phyloP scores from a whole-genome alignment of 1,284 basidiomycete genomes.

The Melampsora larici-populina region DNA sequence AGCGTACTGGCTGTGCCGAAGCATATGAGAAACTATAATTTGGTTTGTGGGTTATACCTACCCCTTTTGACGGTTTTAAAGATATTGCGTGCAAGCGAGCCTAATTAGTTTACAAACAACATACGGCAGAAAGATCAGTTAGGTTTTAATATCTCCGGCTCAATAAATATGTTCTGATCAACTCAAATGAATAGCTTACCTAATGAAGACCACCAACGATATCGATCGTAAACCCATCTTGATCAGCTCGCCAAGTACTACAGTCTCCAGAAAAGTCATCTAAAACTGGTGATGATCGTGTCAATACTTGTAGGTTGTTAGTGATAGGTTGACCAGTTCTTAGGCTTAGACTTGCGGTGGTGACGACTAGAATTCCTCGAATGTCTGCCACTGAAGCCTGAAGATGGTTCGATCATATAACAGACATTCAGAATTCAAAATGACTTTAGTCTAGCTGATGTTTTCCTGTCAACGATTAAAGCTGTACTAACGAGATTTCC shows the following conservation, averaged over 20 bases:
- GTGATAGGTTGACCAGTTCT: background rate
- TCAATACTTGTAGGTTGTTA: background rate
- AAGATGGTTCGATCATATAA: background rate
- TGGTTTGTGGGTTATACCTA: background rate
- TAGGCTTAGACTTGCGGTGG: conserved; percentile 27
- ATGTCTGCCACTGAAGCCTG: background rate
- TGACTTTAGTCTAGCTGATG: no score
- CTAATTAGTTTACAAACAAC: background rate
- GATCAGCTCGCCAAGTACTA: conserved; percentile 17
- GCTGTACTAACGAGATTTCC: background rate
- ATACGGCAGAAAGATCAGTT: background rate
- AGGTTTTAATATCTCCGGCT: background rate
- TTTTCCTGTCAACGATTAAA: background rate
- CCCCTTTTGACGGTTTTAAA: background rate
- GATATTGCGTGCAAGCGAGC: background rate
- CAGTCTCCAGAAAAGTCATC: background rate
- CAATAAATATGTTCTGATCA: background rate
- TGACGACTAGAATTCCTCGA: conserved; percentile 19
- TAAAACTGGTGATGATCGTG: background rate
- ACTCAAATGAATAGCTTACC: background rate
- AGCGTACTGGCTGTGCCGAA: no score
- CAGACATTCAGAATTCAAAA: no score
- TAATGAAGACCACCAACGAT: conserved; percentile 25
- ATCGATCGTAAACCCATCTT: conserved; percentile 24
- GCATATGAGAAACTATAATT: no score